Evolutionary conservation across 2,329 filamentous ascomycete species (phyloP).

Genomic region (Aureobasidium leucospermi): DNA sequence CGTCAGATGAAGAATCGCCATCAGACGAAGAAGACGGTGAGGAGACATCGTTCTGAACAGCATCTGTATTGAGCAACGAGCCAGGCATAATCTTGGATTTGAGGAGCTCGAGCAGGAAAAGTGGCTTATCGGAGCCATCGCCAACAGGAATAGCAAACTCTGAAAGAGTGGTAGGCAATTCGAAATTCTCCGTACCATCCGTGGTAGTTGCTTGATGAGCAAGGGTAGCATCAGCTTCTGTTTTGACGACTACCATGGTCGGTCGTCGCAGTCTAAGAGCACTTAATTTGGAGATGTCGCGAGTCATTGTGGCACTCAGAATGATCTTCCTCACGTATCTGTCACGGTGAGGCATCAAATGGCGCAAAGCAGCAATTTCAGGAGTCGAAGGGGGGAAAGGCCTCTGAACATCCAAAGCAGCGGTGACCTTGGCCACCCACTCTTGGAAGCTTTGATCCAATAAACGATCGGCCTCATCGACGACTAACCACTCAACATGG

Average conservation of each 20-base stretch:
- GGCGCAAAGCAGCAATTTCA: slow-evolving; percentile 22
- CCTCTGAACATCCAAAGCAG: slow-evolving; percentile 48
- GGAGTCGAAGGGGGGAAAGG: slow-evolving; percentile 26
- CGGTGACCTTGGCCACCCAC: slow-evolving; percentile 69
- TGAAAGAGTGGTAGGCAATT: slow-evolving; percentile 47
- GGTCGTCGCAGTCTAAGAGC: slow-evolving; percentile 67
- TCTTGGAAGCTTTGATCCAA: slow-evolving; percentile 89
- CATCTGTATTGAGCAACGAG: background rate
- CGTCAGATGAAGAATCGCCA: slow-evolving; percentile 15
- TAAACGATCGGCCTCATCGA: slow-evolving; percentile 90
- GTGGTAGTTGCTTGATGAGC: slow-evolving; percentile 19
- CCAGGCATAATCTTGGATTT: slow-evolving; percentile 41
- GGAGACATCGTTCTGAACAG: background rate
- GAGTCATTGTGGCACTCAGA: slow-evolving; percentile 86
- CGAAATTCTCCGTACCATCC: slow-evolving; percentile 35
- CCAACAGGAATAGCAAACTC: slow-evolving; percentile 44
- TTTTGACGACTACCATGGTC: slow-evolving; percentile 66
- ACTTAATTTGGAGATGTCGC: slow-evolving; percentile 71
- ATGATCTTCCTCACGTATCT: slow-evolving; percentile 66
- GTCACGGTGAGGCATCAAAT: slow-evolving; percentile 21
- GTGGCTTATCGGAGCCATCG: slow-evolving; percentile 53
- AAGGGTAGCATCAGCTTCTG: slow-evolving; percentile 22
- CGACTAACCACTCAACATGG: slow-evolving; percentile 76
- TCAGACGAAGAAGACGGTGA: background rate
- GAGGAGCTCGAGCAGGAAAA: slow-evolving; percentile 77